Percentiles rank a stretch among this genome's conserved stretches.
phyloP scores from a whole-genome alignment of 179 eudicot species.

The Beta corolliflora region DNA sequence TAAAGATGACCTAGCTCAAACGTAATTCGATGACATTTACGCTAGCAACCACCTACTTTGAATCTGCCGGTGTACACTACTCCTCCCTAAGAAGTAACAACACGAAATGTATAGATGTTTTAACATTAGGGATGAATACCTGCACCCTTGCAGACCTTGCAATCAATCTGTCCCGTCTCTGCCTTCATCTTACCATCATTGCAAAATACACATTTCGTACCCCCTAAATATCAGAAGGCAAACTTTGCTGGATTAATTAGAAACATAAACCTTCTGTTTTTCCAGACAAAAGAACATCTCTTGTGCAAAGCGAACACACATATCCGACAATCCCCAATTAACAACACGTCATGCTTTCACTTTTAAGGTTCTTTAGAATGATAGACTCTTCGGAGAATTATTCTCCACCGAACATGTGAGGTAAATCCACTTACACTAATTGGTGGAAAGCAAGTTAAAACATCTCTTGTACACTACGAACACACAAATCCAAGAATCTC shows the following conservation, averaged over 20 bases:
- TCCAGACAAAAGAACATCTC: neutral
- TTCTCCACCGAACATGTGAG: neutral
- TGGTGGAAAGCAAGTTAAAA: no score
- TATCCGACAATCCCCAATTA: neutral
- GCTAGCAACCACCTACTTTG: neutral
- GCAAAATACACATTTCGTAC: constrained; percentile 96
- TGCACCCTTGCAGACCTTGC: constrained; percentile 99
- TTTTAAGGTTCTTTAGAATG: neutral
- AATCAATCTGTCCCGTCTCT: constrained; percentile 73
- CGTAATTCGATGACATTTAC: neutral
- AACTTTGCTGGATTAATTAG: neutral
- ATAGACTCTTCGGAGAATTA: no score
- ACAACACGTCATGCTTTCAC: neutral
- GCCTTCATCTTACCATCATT: constrained; percentile 89
- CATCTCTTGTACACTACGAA: no score
- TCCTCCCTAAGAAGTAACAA: neutral
- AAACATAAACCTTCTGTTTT: neutral
- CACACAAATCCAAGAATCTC: no score
- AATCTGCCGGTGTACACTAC: neutral
- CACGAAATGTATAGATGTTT: neutral
- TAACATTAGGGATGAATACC: constrained; percentile 43
- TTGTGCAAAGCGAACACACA: neutral
- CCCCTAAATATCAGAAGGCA: constrained; percentile 56
- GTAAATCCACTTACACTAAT: no score
- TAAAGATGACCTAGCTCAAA: neutral